phyloP scores from a whole-genome alignment of 2,329 filamentous ascomycete species.

The Cercospora zeae-maydis region DNA sequence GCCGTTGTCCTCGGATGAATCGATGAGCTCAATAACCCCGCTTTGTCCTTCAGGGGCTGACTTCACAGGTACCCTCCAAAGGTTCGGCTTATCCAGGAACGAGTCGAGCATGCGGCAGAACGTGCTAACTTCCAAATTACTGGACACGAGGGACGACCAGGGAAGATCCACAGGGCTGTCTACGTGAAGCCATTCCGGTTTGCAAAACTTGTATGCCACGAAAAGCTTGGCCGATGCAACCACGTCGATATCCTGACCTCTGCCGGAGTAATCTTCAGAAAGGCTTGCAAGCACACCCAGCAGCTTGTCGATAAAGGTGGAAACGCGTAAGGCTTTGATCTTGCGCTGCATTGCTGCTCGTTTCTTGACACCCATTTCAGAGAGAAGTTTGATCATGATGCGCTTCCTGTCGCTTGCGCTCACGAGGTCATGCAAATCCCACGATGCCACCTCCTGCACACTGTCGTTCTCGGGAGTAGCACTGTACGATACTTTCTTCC shows the following conservation, averaged over 20 bases:
- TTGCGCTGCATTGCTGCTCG: conserved; percentile 16
- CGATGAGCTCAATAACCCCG: conserved; percentile 14
- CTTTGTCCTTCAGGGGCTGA: background rate
- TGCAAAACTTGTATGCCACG: conserved; percentile 13
- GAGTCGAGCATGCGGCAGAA: conserved; percentile 12
- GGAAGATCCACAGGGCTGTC: background rate
- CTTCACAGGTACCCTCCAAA: conserved; percentile 19
- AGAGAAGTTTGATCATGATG: conserved; percentile 44
- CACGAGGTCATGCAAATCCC: conserved; percentile 18
- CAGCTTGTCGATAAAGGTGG: conserved; percentile 3
- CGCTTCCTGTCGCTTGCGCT: conserved; percentile 39
- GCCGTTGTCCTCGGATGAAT: conserved; percentile 21
- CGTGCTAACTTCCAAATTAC: background rate
- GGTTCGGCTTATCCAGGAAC: conserved; percentile 11
- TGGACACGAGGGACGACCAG: conserved; percentile 1
- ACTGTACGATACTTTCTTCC: conserved; percentile 6
- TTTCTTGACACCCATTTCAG: conserved; percentile 24
- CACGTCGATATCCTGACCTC: conserved; percentile 1
- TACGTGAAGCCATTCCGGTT: conserved; percentile 6
- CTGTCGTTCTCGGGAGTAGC: conserved; percentile 13
- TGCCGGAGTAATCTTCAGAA: background rate
- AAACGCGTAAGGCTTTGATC: conserved; percentile 2
- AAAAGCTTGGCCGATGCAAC: conserved; percentile 17
- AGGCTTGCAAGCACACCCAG: background rate
- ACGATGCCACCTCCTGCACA: conserved; percentile 15